Evolutionary conservation across 129 eudicot genomes (phyloP).

Genomic region (Tagetes erecta): DNA sequence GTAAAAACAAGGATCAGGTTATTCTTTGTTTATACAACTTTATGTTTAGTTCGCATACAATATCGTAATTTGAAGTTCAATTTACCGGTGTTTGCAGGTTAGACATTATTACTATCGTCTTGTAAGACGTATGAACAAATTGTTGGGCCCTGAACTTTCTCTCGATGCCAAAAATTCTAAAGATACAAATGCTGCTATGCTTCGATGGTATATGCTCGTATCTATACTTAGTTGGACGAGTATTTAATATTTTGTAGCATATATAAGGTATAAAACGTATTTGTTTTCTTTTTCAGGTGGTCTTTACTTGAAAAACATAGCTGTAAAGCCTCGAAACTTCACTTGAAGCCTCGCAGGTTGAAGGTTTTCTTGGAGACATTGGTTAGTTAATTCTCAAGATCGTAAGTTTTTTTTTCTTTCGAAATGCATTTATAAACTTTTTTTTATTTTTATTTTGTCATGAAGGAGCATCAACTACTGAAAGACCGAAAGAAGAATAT

Average conservation of each 20-base stretch:
- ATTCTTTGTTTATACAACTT: slow-evolving; percentile 14
- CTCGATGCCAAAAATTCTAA: slow-evolving; percentile 91
- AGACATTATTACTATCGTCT: slow-evolving; percentile 96
- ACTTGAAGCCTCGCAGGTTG: slow-evolving; percentile 90
- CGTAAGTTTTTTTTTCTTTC: not conserved
- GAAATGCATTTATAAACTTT: not conserved
- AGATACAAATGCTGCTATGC: slow-evolving; percentile 97
- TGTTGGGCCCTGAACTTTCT: slow-evolving; percentile 78
- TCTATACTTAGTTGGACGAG: not conserved
- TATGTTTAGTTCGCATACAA: not conserved
- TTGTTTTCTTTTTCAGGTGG: slow-evolving; percentile 71
- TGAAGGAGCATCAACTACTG: slow-evolving; percentile 80
- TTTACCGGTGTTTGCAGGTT: slow-evolving; percentile 47
- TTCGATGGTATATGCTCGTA: slow-evolving; percentile 63
- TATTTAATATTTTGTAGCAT: not conserved
- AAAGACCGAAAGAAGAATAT: slow-evolving; percentile 74
- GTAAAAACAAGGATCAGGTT: slow-evolving; percentile 97
- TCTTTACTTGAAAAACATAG: slow-evolving; percentile 83
- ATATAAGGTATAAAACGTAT: slow-evolving; percentile 42
- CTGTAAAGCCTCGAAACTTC: slow-evolving; percentile 96
- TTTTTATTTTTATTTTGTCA: slow-evolving; percentile 1
- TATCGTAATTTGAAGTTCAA: not conserved
- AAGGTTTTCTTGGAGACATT: slow-evolving; percentile 75
- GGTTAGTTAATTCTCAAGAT: slow-evolving; percentile 48
- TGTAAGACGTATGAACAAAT: slow-evolving; percentile 92